These are phyloP conservation scores for Penicillium olsonii DNA, from an alignment of 2,329 filamentous ascomycete species.

Conservation along the genomic window DNA sequence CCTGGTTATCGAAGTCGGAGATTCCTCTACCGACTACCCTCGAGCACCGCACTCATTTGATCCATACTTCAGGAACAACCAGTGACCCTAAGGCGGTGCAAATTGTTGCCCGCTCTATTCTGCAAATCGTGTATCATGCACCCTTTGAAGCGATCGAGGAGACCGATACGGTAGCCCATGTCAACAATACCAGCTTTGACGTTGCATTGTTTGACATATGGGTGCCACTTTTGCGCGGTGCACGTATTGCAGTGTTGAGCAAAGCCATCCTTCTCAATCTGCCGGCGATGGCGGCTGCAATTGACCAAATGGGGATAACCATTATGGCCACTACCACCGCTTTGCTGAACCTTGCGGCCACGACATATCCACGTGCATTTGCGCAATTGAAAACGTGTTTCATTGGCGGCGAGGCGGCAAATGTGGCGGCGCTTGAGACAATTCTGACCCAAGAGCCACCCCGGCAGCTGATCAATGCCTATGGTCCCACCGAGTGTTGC, in stretches of 20 bases:
- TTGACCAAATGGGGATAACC: constrained; percentile 11
- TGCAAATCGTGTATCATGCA: constrained; percentile 22
- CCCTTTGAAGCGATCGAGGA: constrained; percentile 16
- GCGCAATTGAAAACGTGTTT: constrained; percentile 8
- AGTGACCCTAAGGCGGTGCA: constrained; percentile 26
- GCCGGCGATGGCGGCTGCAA: constrained; percentile 4
- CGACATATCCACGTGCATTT: constrained; percentile 17
- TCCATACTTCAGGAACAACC: constrained; percentile 26
- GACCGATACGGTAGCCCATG: constrained; percentile 19
- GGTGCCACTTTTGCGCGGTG: constrained; percentile 20
- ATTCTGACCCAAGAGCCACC: constrained; percentile 20
- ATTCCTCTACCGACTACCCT: constrained; percentile 5
- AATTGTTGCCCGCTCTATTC: constrained; percentile 18
- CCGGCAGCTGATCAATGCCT: constrained; percentile 22
- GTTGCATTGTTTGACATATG: constrained; percentile 29
- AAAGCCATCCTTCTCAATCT: constrained; percentile 15
- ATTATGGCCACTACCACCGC: constrained; percentile 19
- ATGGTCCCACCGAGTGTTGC: constrained; percentile 27
- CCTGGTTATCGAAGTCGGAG: not conserved
- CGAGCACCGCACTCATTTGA: constrained; percentile 18
- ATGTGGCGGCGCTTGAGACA: constrained; percentile 14
- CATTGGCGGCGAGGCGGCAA: constrained; percentile 23
- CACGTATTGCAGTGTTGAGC: constrained; percentile 15
- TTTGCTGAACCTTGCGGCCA: constrained; percentile 17
- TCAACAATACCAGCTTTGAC: constrained; percentile 28